Evolutionary conservation across 2,329 filamentous ascomycete genomes (phyloP).

Genomic region (Sarocladium brachiariae): DNA sequence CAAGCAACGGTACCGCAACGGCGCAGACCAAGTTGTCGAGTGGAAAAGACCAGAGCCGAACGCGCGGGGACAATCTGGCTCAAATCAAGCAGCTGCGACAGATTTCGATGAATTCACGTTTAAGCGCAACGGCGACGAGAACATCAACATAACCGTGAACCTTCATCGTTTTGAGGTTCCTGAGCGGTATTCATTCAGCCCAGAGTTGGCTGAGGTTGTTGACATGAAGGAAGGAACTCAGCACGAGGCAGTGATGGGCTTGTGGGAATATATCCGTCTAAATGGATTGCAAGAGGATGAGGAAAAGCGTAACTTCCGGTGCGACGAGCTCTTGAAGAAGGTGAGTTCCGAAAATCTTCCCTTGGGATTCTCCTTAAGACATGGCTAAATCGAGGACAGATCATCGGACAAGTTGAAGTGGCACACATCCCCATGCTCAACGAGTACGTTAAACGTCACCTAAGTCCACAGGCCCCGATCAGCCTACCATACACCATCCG

Average conservation of each 20-base stretch:
- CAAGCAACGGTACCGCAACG: constrained; percentile 49
- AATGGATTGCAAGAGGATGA: constrained; percentile 88
- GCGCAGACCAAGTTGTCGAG: constrained; percentile 56
- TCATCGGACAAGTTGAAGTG: constrained; percentile 66
- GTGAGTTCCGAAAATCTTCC: constrained; percentile 46
- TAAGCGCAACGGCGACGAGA: constrained; percentile 86
- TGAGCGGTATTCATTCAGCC: constrained; percentile 75
- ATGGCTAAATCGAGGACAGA: constrained; percentile 37
- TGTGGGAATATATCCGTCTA: constrained; percentile 91
- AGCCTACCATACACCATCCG: constrained; percentile 88
- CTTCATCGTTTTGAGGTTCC: constrained; percentile 77
- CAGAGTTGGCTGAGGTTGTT: constrained; percentile 72
- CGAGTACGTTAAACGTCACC: constrained; percentile 71
- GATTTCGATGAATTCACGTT: constrained; percentile 92
- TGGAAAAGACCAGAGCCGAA: constrained; percentile 74
- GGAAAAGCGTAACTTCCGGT: constrained; percentile 86
- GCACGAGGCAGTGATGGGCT: constrained; percentile 78
- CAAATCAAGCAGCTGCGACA: constrained; percentile 34
- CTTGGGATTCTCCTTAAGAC: too few relatives aligned
- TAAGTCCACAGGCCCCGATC: constrained; percentile 73
- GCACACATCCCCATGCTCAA: constrained; percentile 83
- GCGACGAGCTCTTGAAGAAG: constrained; percentile 73
- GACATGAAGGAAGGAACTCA: constrained; percentile 84
- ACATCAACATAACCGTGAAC: constrained; percentile 84
- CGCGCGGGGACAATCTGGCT: constrained; percentile 40